phyloP scores from a whole-genome alignment of 371 early-diverging fungal species.

The Parasitella parasitica region DNA sequence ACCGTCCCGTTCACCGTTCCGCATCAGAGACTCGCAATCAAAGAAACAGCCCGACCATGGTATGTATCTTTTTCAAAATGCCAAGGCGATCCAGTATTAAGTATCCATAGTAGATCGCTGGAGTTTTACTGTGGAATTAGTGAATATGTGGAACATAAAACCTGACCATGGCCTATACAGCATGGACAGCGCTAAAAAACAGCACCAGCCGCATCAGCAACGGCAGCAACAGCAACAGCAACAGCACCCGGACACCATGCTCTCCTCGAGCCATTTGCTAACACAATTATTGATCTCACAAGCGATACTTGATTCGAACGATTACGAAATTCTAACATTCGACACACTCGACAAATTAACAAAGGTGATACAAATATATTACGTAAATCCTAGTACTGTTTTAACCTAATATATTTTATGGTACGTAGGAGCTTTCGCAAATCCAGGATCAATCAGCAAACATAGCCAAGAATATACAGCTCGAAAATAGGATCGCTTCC shows the following conservation, averaged over 20 bases:
- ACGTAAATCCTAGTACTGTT: not conserved
- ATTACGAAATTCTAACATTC: conserved; percentile 51
- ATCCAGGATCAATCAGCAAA: conserved; percentile 17
- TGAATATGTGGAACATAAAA: conserved; percentile 32
- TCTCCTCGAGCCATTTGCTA: conserved; percentile 32
- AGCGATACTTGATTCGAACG: conserved; percentile 60
- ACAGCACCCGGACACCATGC: conserved; percentile 7
- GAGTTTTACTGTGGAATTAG: conserved; percentile 32
- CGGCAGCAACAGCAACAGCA: too few relatives aligned
- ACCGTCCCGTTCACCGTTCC: conserved; percentile 22
- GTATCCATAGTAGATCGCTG: conserved; percentile 14
- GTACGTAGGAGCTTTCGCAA: conserved; percentile 18
- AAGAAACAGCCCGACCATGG: conserved; percentile 7
- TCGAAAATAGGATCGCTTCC: conserved; percentile 31
- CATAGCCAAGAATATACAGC: conserved; percentile 15
- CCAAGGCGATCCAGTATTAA: too few relatives aligned
- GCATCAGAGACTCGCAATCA: conserved; percentile 27
- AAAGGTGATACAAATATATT: conserved; percentile 36
- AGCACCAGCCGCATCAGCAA: too few relatives aligned
- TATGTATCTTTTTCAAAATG: not conserved
- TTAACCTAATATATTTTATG: not conserved
- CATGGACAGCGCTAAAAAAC: not conserved
- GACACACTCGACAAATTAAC: conserved; percentile 55
- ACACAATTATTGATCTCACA: conserved; percentile 60
- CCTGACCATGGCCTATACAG: conserved; percentile 6